Evolutionary conservation across 2,329 filamentous ascomycete genomes (phyloP).

Genomic region (Penicillium sp.): DNA sequence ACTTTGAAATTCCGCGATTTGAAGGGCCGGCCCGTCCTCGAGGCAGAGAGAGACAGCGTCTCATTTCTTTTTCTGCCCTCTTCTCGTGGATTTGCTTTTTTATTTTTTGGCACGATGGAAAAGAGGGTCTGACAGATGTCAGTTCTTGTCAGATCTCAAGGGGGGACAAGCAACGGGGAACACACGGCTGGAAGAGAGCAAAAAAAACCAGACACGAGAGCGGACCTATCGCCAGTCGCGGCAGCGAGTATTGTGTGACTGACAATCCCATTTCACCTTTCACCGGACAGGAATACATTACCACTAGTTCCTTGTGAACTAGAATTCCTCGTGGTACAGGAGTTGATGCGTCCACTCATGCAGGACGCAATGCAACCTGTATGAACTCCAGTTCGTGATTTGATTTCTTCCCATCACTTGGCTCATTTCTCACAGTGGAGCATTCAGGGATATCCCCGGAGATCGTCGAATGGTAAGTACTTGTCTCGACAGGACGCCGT

Average conservation of each 20-base stretch:
- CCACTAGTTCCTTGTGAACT: conserved; percentile 7
- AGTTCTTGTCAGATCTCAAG: background rate
- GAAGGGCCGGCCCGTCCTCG: conserved; percentile 30
- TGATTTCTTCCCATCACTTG: background rate
- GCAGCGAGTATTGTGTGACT: conserved; percentile 18
- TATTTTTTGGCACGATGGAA: background rate
- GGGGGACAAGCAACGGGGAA: background rate
- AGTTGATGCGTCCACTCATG: conserved; percentile 13
- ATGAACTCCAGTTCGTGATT: conserved; percentile 2
- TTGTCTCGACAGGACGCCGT: background rate
- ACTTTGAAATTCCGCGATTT: conserved; percentile 20
- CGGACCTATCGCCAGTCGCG: conserved; percentile 25
- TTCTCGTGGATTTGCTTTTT: conserved; percentile 2
- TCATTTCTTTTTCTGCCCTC: conserved; percentile 2
- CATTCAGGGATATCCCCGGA: background rate
- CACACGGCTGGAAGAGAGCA: background rate
- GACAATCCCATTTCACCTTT: conserved; percentile 1
- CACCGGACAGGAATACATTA: conserved; percentile 11
- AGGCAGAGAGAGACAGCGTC: conserved; percentile 15
- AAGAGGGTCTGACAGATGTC: conserved; percentile 10
- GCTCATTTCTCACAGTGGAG: background rate
- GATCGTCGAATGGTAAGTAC: background rate
- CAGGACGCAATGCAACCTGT: conserved; percentile 10
- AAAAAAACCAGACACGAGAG: background rate
- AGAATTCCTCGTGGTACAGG: conserved; percentile 12